Percentiles rank a stretch among this genome's conserved stretches.
These are phyloP conservation scores for Pseudogymnoascus sp. DNA, from an alignment of 2,329 filamentous ascomycete genomes.

Conservation along the genomic window DNA sequence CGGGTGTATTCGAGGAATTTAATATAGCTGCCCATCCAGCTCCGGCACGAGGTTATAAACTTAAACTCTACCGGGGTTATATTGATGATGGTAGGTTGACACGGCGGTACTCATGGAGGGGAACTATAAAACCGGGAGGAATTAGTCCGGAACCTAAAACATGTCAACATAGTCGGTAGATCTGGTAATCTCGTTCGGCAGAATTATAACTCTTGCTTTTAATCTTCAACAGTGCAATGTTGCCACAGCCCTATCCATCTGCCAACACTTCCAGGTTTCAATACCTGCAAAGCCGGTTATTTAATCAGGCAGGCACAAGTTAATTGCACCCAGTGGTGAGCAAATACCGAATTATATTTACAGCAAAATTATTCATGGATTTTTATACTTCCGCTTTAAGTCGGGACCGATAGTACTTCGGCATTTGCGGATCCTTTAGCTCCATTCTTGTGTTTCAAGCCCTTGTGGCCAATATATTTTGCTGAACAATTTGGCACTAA, in stretches of 20 bases:
- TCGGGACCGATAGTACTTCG: background rate
- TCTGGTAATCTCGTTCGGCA: background rate
- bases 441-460: background rate
- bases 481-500: background rate
- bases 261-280: background rate
- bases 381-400: slow-evolving; percentile 2
- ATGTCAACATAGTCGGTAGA: background rate
- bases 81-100: background rate
- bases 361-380: background rate
- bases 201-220: background rate
- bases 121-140: background rate
- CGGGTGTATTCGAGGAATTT: slow-evolving; percentile 1
- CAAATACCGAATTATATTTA: background rate
- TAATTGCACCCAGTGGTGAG: background rate
- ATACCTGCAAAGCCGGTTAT: background rate
- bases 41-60: background rate
- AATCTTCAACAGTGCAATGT: background rate
- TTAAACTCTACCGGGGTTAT: background rate
- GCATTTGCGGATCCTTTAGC: background rate
- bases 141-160: background rate
- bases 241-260: background rate
- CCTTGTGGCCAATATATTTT: background rate
- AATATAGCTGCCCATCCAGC: slow-evolving; percentile 1
- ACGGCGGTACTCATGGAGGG: background rate
- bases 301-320: background rate